phyloP scores from a whole-genome alignment of 1,139 yeast species.

The Lodderomyces theae region DNA sequence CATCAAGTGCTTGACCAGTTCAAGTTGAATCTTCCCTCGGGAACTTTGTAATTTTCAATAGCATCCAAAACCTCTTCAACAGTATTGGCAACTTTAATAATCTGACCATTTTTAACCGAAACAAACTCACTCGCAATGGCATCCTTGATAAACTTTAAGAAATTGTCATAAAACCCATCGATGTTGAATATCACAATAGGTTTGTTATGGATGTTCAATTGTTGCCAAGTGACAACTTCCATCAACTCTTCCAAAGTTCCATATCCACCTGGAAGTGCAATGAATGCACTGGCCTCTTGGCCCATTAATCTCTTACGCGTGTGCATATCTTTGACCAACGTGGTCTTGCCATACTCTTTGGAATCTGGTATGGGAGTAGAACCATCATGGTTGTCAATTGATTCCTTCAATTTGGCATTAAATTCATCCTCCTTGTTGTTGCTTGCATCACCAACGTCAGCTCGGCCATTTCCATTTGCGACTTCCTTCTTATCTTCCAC shows the following conservation, averaged over 20 bases:
- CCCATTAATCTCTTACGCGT: constrained; percentile 88
- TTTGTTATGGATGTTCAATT: constrained; percentile 77
- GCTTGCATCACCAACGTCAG: too few species aligned
- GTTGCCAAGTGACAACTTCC: constrained; percentile 88
- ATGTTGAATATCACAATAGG: constrained; percentile 78
- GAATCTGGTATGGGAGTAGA: constrained; percentile 63
- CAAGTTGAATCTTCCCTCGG: constrained; percentile 73
- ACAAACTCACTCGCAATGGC: constrained; percentile 67
- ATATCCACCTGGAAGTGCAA: constrained; percentile 90
- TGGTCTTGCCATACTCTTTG: constrained; percentile 68
- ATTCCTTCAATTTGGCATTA: constrained; percentile 45
- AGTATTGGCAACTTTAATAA: constrained; percentile 65
- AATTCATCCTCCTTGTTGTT: constrained; percentile 37
- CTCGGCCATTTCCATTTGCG: too few species aligned
- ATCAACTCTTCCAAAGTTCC: constrained; percentile 88
- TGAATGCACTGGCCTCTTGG: constrained; percentile 78
- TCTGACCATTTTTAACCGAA: constrained; percentile 61
- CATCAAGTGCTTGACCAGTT: constrained; percentile 54
- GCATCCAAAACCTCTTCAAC: constrained; percentile 64
- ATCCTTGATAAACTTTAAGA: constrained; percentile 56
- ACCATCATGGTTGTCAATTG: constrained; percentile 54
- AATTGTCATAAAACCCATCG: constrained; percentile 75
- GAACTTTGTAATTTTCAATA: constrained; percentile 60
- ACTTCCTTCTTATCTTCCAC: constrained; percentile 29
- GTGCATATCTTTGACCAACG: constrained; percentile 86